Conservation (phyloP, 1,284 basidiomycete species). For the Ceratobasidium sp. region DNA sequence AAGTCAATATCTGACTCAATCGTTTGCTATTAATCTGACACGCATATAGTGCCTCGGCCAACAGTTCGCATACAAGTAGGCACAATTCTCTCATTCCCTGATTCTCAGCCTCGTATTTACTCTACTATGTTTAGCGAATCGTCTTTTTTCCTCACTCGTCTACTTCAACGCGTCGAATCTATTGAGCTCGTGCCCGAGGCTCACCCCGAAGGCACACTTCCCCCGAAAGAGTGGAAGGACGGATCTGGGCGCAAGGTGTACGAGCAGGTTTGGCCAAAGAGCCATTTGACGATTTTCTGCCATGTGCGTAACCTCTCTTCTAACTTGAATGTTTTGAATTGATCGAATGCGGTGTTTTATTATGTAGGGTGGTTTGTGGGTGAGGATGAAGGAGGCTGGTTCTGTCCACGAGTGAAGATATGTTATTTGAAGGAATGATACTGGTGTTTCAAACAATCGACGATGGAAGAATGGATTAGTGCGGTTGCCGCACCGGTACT, state of each 20-base stretch:
- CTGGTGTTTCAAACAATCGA: too few species aligned
- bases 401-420: not conserved
- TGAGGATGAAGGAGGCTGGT: conserved; percentile 46
- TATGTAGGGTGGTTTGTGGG: conserved; percentile 52
- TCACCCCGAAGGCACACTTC: conserved; percentile 54
- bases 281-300: conserved; percentile 58
- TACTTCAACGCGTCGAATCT: conserved; percentile 61
- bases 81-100: conserved; percentile 51
- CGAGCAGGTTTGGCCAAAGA: conserved; percentile 56
- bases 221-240: conserved; percentile 53
- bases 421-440: not conserved
- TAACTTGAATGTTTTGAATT: not conserved
- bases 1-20: too few species aligned
- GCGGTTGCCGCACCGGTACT: too few species aligned
- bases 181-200: conserved; percentile 60
- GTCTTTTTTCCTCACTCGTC: conserved; percentile 58
- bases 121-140: conserved; percentile 55
- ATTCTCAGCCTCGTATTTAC: conserved; percentile 46
- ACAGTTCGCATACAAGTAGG: conserved; percentile 54
- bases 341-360: not conserved
- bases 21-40: too few species aligned
- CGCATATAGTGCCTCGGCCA: conserved; percentile 62
- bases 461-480: too few species aligned
- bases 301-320: conserved; percentile 3
- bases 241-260: conserved; percentile 53